These are phyloP conservation scores for Fagus sylvatica DNA, from an alignment of 306 rosid species.

Conservation along the genomic window DNA sequence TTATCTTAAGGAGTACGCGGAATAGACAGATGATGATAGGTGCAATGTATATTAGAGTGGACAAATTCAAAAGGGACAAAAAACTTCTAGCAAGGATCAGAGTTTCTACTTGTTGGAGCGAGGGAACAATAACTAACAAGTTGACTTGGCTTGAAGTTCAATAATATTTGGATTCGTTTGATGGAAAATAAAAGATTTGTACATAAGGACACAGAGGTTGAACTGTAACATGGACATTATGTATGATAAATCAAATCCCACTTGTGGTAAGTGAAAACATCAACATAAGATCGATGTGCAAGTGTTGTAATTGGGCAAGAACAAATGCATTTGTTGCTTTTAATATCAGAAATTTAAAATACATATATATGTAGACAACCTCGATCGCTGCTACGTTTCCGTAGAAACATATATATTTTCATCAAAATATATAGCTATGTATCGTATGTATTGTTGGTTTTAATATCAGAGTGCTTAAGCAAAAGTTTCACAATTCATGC, in stretches of 20 bases:
- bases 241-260: conserved; percentile 3
- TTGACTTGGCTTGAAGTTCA: not conserved
- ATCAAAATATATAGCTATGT: too few species aligned
- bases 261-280: not conserved
- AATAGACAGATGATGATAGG: too few species aligned
- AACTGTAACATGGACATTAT: not conserved
- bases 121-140: not conserved
- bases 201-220: not conserved
- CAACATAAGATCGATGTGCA: not conserved
- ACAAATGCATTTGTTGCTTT: too few species aligned
- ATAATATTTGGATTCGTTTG: not conserved
- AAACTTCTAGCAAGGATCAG: not conserved
- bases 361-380: too few species aligned
- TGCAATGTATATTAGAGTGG: not conserved
- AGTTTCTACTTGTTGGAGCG: too few species aligned
- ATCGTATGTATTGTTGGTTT: too few species aligned
- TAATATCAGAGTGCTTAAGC: too few species aligned
- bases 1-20: not conserved
- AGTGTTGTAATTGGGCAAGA: not conserved
- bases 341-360: too few species aligned
- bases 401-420: too few species aligned
- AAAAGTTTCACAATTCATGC: too few species aligned
- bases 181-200: not conserved
- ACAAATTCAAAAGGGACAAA: not conserved
- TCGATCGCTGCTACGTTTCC: too few species aligned